Evolutionary conservation across 306 rosid species (phyloP).

Genomic region (Abrus precatorius): DNA sequence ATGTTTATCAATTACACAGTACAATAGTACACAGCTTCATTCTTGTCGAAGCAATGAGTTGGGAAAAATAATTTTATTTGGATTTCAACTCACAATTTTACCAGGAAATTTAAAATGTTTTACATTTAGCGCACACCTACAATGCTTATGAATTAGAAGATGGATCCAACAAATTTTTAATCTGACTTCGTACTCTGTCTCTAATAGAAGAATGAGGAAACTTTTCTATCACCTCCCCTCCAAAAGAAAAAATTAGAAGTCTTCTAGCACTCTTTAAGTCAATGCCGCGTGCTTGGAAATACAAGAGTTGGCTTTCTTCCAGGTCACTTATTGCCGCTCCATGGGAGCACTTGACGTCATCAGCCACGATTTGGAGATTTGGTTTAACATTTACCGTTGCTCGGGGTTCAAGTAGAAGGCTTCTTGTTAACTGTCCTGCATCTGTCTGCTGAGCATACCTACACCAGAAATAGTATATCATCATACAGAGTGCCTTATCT

Average conservation of each 20-base stretch:
- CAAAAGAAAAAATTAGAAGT: slow-evolving; percentile 83
- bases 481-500: slow-evolving; percentile 8
- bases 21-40: slow-evolving; percentile 32
- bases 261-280: slow-evolving; percentile 77
- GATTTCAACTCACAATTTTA: slow-evolving; percentile 11
- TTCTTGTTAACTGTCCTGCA: slow-evolving; percentile 93
- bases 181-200: slow-evolving; percentile 65
- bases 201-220: slow-evolving; percentile 69
- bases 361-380: slow-evolving; percentile 93
- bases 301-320: slow-evolving; percentile 85
- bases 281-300: slow-evolving; percentile 90
- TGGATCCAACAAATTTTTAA: slow-evolving; percentile 69
- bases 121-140: slow-evolving; percentile 27
- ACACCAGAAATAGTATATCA: slow-evolving; percentile 26
- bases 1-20: slow-evolving; percentile 8
- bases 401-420: slow-evolving; percentile 94
- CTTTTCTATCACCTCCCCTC: slow-evolving; percentile 79
- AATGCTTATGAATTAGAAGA: slow-evolving; percentile 50
- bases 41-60: slow-evolving; percentile 13
- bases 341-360: slow-evolving; percentile 95
- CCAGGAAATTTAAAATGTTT: not conserved
- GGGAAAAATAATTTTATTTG: slow-evolving; percentile 14
- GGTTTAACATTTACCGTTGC: slow-evolving; percentile 93
- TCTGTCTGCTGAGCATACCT: slow-evolving; percentile 97
- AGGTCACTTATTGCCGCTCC: slow-evolving; percentile 98